Base-by-base conservation (phyloP, 2,329 filamentous ascomycete species). In the Talaromyces sp. region DNA sequence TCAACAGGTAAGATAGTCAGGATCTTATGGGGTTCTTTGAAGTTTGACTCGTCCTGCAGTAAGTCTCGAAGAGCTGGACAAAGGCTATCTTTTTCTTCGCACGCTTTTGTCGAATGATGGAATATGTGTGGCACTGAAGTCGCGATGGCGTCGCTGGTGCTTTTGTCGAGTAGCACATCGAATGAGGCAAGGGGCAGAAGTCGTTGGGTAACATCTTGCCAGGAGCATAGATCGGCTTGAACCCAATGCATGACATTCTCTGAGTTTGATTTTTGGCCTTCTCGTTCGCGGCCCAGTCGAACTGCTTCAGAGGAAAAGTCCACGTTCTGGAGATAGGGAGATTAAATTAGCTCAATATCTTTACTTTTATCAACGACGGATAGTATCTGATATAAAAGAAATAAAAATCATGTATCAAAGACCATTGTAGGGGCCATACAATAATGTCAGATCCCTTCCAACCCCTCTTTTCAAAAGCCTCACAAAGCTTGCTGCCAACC, bases 261-360 rank as follows among this genome's bases (percentile, higher is more conserved):
- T 1, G 65, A 35, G 9, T 45, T 56, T 1, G 69, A 13, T 31
- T 71, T 68, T 13, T 65, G 54, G 10, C 43, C 62, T 65, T 77
- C 75, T 3, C 43, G 35, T 8, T 73, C 68, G 60, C 66, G 70
- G 2, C 76, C 76, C 0, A 74, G 66, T 22, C 76, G 75, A n/a
- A 78, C 74, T 33, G 76, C 76, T 69, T 77, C 75, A 45, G 69
- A 61, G 60, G 76, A 78, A 35, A 78, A 78, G 61, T 78, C 76
- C 39, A 73, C 75, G 37, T 78, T 78, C 75, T 78, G 41, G 10
- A 37, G 10, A 22, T 8, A 35, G 19, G 45, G 27, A 11, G 11
- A 13, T 9, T 52, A 27, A 11, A n/a, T 61, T 52, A 54, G 50
- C 45, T 47, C n/a, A n/a, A 41, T 41, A 54, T 27, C 45, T 47